phyloP scores from a whole-genome alignment of 108 stramenopile species.

The Conticribra weissflogii region DNA sequence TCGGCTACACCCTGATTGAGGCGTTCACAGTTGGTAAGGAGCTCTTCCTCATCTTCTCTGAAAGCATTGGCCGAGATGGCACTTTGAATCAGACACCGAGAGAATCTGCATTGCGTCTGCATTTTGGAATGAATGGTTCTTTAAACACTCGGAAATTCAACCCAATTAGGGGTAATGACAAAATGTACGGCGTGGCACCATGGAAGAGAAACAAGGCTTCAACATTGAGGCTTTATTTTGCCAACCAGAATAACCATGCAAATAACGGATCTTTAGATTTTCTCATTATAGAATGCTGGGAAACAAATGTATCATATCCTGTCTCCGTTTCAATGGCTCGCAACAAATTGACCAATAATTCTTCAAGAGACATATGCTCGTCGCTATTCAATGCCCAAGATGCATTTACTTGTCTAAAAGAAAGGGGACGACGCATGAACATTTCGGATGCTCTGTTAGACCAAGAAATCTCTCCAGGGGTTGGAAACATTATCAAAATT shows the following conservation, averaged over 20 bases:
- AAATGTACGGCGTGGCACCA: conserved; percentile 18
- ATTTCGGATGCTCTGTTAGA: conserved; percentile 67
- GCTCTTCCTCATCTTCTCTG: conserved; percentile 60
- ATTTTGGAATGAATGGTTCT: conserved; percentile 75
- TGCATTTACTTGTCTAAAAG: conserved; percentile 45
- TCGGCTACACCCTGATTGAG: conserved; percentile 32
- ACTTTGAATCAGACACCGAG: not conserved
- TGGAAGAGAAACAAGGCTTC: conserved; percentile 45
- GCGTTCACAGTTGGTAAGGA: conserved; percentile 72
- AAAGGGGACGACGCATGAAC: conserved; percentile 23
- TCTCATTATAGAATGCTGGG: conserved; percentile 47
- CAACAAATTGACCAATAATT: conserved; percentile 44
- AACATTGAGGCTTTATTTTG: conserved; percentile 37
- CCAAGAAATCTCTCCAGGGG: conserved; percentile 63
- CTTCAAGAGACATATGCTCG: conserved; percentile 48
- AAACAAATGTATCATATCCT: conserved; percentile 34
- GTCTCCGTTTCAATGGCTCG: conserved; percentile 49
- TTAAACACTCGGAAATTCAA: conserved; percentile 29
- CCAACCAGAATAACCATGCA: conserved; percentile 2
- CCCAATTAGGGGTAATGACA: conserved; percentile 6
- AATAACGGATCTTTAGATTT: too few relatives aligned
- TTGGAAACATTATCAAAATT: conserved; percentile 76
- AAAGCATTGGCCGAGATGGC: not conserved
- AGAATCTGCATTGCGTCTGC: conserved; percentile 60
- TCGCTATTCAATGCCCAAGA: conserved; percentile 45